phyloP scores from a whole-genome alignment of 2,329 filamentous ascomycete genomes.

The Exophiala spinifera region DNA sequence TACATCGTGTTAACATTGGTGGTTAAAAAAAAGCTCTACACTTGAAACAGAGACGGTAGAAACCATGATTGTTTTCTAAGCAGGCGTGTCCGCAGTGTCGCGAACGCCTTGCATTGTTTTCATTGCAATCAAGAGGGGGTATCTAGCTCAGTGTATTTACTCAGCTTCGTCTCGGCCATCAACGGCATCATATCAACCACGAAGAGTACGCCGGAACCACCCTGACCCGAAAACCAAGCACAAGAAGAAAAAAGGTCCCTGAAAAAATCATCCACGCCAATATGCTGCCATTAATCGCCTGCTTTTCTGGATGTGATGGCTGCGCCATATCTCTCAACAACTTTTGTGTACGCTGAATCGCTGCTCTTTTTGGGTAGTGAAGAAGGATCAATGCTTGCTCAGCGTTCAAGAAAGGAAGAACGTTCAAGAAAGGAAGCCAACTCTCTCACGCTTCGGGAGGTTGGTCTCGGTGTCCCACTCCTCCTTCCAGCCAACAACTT shows the following conservation, averaged over 20 bases:
- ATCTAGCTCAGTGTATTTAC: neutral
- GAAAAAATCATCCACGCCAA: neutral
- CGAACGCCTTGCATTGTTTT: neutral
- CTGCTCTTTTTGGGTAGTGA: neutral
- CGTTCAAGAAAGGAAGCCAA: slow-evolving; percentile 22
- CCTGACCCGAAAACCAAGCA: neutral
- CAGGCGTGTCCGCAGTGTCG: neutral
- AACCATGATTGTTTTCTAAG: neutral
- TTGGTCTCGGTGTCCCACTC: slow-evolving; percentile 11
- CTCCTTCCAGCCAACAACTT: slow-evolving; percentile 25
- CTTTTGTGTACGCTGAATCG: neutral
- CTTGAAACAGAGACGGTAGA: too few species aligned
- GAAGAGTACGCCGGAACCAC: neutral
- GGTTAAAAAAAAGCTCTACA: neutral
- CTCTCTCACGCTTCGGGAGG: slow-evolving; percentile 20
- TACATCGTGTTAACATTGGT: neutral
- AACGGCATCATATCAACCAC: neutral
- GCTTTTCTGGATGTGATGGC: neutral
- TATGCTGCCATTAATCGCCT: slow-evolving; percentile 1
- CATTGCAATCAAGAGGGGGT: neutral
- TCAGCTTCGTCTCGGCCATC: neutral
- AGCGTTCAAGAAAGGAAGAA: slow-evolving; percentile 18
- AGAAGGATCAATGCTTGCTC: neutral
- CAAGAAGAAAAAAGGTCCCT: neutral
- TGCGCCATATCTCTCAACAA: neutral